Evolutionary conservation across 75 land plant genomes (phyloP).

Genomic region (Pseudotsuga menziesii): DNA sequence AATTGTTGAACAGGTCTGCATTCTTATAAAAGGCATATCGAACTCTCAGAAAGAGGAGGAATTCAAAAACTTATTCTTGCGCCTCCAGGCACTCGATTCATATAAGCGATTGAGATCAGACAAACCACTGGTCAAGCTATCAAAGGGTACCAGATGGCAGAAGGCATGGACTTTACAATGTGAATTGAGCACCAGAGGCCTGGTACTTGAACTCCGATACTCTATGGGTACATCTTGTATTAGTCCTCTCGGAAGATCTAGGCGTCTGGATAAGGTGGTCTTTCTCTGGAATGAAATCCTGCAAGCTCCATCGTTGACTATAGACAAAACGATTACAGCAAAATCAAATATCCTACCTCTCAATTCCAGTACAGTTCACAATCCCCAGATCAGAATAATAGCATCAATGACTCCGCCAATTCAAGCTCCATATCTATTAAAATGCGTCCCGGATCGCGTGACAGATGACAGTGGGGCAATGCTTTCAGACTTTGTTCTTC

Average conservation of each 20-base stretch:
- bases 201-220: slow-evolving; percentile 45
- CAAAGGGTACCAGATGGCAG: slow-evolving; percentile 42
- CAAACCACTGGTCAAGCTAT: slow-evolving; percentile 23
- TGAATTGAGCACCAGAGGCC: slow-evolving; percentile 68
- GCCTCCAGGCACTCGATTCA: slow-evolving; percentile 45
- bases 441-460: slow-evolving; percentile 81
- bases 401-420: slow-evolving; percentile 85
- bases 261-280: slow-evolving; percentile 5
- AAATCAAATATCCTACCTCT: slow-evolving; percentile 9
- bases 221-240: slow-evolving; percentile 21
- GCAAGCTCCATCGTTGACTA: slow-evolving; percentile 49
- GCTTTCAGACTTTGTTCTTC: slow-evolving; percentile 74
- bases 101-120: slow-evolving; percentile 60
- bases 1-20: slow-evolving; percentile 53
- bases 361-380: neutral
- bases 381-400: slow-evolving; percentile 7
- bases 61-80: slow-evolving; percentile 33
- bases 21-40: slow-evolving; percentile 34
- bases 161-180: slow-evolving; percentile 69
- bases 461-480: slow-evolving; percentile 94
- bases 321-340: slow-evolving; percentile 23
- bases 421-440: slow-evolving; percentile 77
- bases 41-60: slow-evolving; percentile 9
- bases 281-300: slow-evolving; percentile 67
- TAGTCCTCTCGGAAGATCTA: slow-evolving; percentile 30